Evolutionary conservation across 345 rosid species (phyloP).

Genomic region (Rhodomyrtus tomentosa): DNA sequence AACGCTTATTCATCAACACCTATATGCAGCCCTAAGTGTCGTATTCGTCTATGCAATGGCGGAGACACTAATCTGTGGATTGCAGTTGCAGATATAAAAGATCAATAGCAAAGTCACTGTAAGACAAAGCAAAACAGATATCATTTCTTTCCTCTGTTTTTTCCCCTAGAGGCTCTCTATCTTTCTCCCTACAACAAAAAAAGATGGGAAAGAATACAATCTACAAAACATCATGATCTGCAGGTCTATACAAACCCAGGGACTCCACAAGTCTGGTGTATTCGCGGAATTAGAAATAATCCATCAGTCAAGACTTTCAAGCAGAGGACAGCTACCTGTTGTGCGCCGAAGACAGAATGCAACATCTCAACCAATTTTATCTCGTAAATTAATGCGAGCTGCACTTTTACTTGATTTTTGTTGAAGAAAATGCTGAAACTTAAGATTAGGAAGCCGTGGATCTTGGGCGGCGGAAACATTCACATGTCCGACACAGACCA

Average conservation of each 20-base stretch:
- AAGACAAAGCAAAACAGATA: neutral
- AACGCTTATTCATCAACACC: neutral
- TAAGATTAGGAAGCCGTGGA: neutral
- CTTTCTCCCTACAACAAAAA: neutral
- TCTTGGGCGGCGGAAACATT: neutral
- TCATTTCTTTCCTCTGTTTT: neutral
- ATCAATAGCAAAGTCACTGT: neutral
- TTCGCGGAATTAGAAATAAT: neutral
- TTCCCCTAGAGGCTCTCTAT: neutral
- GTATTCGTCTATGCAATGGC: neutral
- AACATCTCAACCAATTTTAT: neutral
- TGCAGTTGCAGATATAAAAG: neutral
- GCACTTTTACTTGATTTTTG: neutral
- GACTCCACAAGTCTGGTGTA: neutral
- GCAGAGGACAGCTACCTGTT: neutral
- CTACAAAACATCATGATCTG: neutral
- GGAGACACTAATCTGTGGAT: neutral
- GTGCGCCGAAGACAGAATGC: neutral
- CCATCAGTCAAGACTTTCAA: neutral
- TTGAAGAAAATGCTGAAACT: neutral
- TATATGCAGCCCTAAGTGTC: neutral
- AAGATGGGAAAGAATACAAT: neutral
- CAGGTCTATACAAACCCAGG: neutral
- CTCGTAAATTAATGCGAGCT: neutral
- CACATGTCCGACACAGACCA: constrained; percentile 95